Percentiles rank a stretch among this genome's conserved stretches.
These are phyloP conservation scores for Trypanosoma theileri DNA, from an alignment of 208 protist genomes.

Conservation along the genomic window DNA sequence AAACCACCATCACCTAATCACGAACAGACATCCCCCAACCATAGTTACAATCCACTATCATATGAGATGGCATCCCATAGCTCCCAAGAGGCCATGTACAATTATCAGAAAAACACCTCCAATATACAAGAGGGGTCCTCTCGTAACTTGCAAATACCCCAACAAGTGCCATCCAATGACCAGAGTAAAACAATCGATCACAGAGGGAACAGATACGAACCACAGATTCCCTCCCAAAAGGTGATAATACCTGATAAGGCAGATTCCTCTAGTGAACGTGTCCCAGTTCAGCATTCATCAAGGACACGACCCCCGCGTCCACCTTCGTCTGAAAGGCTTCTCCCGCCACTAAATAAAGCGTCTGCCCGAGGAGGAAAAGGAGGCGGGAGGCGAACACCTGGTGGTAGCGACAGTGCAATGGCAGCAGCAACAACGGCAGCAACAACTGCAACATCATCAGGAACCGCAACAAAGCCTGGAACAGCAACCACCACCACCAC, in stretches of 20 bases:
- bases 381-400: neutral
- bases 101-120: neutral
- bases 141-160: neutral
- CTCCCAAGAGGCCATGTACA: neutral
- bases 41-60: neutral
- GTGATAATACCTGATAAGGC: neutral
- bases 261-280: too few relatives aligned
- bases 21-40: neutral
- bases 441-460: too few relatives aligned
- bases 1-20: neutral
- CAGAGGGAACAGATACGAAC: too few relatives aligned
- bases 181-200: too few relatives aligned
- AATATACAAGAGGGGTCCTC: too few relatives aligned
- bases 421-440: too few relatives aligned
- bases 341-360: conserved; percentile 9
- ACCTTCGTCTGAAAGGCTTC: conserved; percentile 4
- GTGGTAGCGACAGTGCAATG: neutral
- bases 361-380: neutral
- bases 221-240: too few relatives aligned
- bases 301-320: neutral
- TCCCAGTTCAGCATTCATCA: neutral
- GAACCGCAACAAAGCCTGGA: too few relatives aligned
- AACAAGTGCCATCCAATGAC: neutral
- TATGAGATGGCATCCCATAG: too few relatives aligned
- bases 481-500: too few relatives aligned